Base-by-base conservation (phyloP, 768 basidiomycete genomes). In the Boletus edulis region DNA sequence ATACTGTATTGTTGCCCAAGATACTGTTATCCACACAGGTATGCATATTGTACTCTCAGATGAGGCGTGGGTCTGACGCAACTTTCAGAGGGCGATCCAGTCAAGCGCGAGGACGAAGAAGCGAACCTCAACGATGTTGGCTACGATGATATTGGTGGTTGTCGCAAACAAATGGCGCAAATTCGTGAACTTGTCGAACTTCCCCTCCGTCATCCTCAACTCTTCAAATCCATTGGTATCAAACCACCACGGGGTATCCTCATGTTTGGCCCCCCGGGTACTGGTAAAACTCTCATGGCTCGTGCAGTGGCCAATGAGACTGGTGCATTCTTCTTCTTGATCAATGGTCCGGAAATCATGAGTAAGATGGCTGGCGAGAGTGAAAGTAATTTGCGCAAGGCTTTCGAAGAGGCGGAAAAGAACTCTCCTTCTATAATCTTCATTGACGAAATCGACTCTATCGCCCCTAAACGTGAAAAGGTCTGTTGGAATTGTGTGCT, bases 171-270 rank as follows among this genome's bases (percentile, higher is more conserved):
- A 73, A 93, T 98, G 89, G 96, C 96, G 4, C 96, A 98, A 72
- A 98, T 99, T 58, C 94, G 97, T 73, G 97, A 98, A 79, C 86
- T 99, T 38, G 97, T 98, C 61, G 97, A 99, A 73, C 81, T 99
- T 4, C 97, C 97, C 32, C 82, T 98, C 41, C 94, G 97, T 55
- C 97, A 99, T 75, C 97, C 97, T 41, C 95, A 98, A 75, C 84
- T 99, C 14, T 99, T 98, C 88, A 99, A 99, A 72, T 95, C 95
- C 24, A 99, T 99, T 70, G 97, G 97, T 84, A 99, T 99, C 83
- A 99, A 98, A 74, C 97, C 97, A 32, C 96, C 96, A 22, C 89
- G 96, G 62, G 96, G 96, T 81, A 95, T 99, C 67, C 87, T 99
- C 62, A 89, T 99, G 93, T 99, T 83, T 68, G 96, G 96, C 52